These are phyloP conservation scores for Penicillium argentinense DNA, from an alignment of 495 filamentous ascomycete species.

Conservation along the genomic window DNA sequence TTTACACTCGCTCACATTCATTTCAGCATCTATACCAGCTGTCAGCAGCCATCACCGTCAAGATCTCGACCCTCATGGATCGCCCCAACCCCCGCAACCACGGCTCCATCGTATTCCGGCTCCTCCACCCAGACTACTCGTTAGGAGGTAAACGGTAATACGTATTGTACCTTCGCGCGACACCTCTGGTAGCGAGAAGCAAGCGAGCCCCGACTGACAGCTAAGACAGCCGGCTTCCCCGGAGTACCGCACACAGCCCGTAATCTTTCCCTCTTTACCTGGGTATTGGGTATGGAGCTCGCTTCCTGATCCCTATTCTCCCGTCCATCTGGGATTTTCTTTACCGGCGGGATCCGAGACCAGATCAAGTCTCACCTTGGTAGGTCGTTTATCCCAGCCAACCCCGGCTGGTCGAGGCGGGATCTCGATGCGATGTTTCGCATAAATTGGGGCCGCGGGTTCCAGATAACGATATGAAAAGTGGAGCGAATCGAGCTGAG, in stretches of 20 bases:
- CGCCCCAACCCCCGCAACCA: slow-evolving; percentile 6
- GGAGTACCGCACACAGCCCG: too few species aligned
- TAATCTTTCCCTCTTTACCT: too few species aligned
- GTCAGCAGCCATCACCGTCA: too few species aligned
- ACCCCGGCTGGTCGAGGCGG: not conserved
- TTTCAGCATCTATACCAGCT: too few species aligned
- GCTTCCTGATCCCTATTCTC: not conserved
- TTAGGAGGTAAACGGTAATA: not conserved
- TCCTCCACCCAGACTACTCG: too few species aligned
- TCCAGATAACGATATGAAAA: slow-evolving; percentile 16
- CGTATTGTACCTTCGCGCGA: not conserved
- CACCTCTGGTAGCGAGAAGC: slow-evolving; percentile 1
- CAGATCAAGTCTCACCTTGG: slow-evolving; percentile 5
- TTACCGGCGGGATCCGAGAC: slow-evolving; percentile 15
- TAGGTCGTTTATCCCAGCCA: too few species aligned
- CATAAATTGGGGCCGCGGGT: slow-evolving; percentile 19
- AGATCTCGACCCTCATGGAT: too few species aligned
- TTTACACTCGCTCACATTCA: too few species aligned
- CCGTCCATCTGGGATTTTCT: not conserved
- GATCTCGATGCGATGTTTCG: slow-evolving; percentile 21
- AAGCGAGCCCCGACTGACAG: not conserved
- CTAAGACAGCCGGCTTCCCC: slow-evolving; percentile 1
- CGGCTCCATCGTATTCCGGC: slow-evolving; percentile 2
- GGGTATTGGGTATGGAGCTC: too few species aligned
- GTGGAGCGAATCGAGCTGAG: slow-evolving; percentile 5